Evolutionary conservation across 345 rosid genomes (phyloP).

Genomic region (Crucihimalaya himalaica): DNA sequence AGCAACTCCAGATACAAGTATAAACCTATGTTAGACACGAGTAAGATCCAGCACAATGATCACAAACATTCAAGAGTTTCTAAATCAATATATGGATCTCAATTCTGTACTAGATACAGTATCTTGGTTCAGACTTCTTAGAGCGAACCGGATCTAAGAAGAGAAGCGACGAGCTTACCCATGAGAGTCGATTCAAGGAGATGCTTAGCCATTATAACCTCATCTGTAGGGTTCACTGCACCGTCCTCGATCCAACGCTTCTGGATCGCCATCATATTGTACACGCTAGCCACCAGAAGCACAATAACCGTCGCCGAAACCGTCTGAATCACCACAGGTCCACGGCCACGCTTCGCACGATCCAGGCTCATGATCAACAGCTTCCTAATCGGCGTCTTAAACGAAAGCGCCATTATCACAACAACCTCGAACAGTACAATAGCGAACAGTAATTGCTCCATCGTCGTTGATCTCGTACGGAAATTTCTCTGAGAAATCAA

Average conservation of each 20-base stretch:
- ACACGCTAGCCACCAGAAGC: slow-evolving; percentile 60
- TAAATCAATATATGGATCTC: slow-evolving; percentile 26
- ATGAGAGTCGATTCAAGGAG: slow-evolving; percentile 89
- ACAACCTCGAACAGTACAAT: slow-evolving; percentile 59
- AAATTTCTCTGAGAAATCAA: background rate
- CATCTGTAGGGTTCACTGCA: slow-evolving; percentile 71
- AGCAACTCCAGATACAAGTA: background rate
- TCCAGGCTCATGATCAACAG: slow-evolving; percentile 68
- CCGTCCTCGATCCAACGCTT: slow-evolving; percentile 64
- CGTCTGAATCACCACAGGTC: slow-evolving; percentile 85
- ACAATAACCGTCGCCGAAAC: slow-evolving; percentile 61
- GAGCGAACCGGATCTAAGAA: slow-evolving; percentile 2
- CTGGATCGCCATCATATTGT: slow-evolving; percentile 66
- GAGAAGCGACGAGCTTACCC: slow-evolving; percentile 50
- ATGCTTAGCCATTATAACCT: slow-evolving; percentile 74
- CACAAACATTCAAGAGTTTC: slow-evolving; percentile 18
- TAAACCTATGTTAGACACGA: no score
- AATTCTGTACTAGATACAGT: slow-evolving; percentile 11
- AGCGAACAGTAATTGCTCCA: slow-evolving; percentile 73
- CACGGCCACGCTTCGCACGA: slow-evolving; percentile 80
- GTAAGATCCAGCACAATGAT: no score
- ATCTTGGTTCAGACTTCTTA: no score
- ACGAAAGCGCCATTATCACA: slow-evolving; percentile 59
- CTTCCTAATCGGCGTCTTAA: slow-evolving; percentile 84
- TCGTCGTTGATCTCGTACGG: slow-evolving; percentile 28